Percentiles rank a stretch among this genome's conserved stretches.
Evolutionary conservation across 2,329 filamentous ascomycete genomes (phyloP).

Genomic region (Penicillium digitatum): DNA sequence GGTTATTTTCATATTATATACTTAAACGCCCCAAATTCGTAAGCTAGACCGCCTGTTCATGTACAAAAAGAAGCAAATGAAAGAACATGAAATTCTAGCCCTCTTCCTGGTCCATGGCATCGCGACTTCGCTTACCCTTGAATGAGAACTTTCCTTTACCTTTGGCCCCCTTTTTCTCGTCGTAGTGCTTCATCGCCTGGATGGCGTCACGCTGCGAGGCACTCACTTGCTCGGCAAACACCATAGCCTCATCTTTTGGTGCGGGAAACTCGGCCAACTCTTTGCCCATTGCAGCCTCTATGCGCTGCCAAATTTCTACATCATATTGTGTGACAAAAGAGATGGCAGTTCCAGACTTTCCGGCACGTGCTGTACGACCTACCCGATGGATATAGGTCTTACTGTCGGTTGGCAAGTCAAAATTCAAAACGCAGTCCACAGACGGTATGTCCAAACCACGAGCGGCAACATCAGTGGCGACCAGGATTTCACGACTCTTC

Average conservation of each 20-base stretch:
- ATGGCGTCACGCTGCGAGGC: slow-evolving; percentile 78
- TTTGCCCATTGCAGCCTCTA: slow-evolving; percentile 76
- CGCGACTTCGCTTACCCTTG: slow-evolving; percentile 54
- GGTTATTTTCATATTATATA: slow-evolving; percentile 6
- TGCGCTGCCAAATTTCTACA: slow-evolving; percentile 72
- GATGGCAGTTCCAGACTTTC: slow-evolving; percentile 76
- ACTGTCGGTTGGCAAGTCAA: slow-evolving; percentile 75
- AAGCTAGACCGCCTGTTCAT: slow-evolving; percentile 10
- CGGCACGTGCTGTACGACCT: slow-evolving; percentile 80
- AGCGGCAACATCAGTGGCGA: slow-evolving; percentile 90
- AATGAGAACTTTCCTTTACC: slow-evolving; percentile 46
- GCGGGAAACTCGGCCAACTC: slow-evolving; percentile 66
- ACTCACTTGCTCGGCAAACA: slow-evolving; percentile 60
- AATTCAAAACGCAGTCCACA: slow-evolving; percentile 85
- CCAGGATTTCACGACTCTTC: slow-evolving; percentile 73
- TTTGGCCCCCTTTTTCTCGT: slow-evolving; percentile 60
- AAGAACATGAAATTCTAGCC: slow-evolving; percentile 44
- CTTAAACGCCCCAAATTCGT: slow-evolving; percentile 6
- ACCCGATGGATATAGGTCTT: slow-evolving; percentile 92
- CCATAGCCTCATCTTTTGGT: slow-evolving; percentile 79
- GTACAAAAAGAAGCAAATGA: slow-evolving; percentile 1
- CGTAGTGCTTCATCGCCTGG: slow-evolving; percentile 74
- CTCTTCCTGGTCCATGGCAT: slow-evolving; percentile 73
- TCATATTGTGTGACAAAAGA: slow-evolving; percentile 81
- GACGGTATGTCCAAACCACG: slow-evolving; percentile 88